These are phyloP conservation scores for Pulicaria dysenterica DNA, from an alignment of 129 eudicot species.

Conservation along the genomic window DNA sequence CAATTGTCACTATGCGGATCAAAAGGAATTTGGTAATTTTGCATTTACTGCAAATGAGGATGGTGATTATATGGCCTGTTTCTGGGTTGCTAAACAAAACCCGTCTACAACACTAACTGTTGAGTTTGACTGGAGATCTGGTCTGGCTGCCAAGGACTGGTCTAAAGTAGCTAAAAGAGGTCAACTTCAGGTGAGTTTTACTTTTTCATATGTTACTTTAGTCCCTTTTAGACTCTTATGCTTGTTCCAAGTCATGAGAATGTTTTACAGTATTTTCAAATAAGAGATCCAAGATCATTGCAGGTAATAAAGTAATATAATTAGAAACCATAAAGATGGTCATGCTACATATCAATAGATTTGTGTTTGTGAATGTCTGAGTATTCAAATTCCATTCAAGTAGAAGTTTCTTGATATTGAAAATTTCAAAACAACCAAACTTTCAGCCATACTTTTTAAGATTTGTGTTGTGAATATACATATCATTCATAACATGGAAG, in stretches of 20 bases:
- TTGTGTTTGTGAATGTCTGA: background rate
- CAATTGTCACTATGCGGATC: slow-evolving; percentile 61
- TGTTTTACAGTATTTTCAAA: background rate
- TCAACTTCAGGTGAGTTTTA: slow-evolving; percentile 51
- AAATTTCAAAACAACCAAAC: too few relatives aligned
- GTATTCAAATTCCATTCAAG: too few relatives aligned
- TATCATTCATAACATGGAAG: too few relatives aligned
- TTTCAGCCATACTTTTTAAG: too few relatives aligned
- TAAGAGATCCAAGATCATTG: too few relatives aligned
- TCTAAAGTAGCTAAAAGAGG: slow-evolving; percentile 81
- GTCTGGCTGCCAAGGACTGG: slow-evolving; percentile 87
- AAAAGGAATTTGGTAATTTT: slow-evolving; percentile 55
- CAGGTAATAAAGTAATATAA: too few relatives aligned
- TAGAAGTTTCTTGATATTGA: too few relatives aligned
- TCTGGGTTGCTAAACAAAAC: slow-evolving; percentile 62
- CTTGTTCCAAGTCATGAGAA: background rate
- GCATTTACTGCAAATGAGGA: slow-evolving; percentile 68
- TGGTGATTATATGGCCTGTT: slow-evolving; percentile 83
- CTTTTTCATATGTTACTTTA: background rate
- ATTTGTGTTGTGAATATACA: too few relatives aligned
- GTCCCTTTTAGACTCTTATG: background rate
- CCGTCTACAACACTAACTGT: slow-evolving; percentile 50
- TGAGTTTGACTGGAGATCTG: slow-evolving; percentile 81
- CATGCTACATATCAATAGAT: background rate
- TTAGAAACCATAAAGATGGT: too few relatives aligned